Conservation (phyloP, 1,284 basidiomycete species). For the Malassezia furfur region DNA sequence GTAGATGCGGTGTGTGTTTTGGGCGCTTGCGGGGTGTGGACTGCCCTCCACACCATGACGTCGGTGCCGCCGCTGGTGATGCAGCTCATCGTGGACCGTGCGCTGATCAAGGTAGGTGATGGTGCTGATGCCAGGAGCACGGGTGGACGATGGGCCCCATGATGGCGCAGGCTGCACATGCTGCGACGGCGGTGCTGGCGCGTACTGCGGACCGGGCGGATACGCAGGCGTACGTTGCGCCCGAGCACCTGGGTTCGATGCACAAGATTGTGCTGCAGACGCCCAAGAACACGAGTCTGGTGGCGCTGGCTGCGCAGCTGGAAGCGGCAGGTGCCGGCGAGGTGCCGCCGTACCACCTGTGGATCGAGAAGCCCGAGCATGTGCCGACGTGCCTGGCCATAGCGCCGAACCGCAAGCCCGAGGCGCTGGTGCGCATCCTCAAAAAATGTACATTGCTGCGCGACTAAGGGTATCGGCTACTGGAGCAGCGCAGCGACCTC, state of each 20-base stretch:
- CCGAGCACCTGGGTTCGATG: slow-evolving; percentile 27
- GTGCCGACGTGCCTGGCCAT: slow-evolving; percentile 55
- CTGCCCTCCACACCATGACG: neutral
- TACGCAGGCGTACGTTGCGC: slow-evolving; percentile 25
- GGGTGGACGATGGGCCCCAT: slow-evolving; percentile 56
- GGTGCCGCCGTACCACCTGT: slow-evolving; percentile 51
- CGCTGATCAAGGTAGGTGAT: slow-evolving; percentile 17
- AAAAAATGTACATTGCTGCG: slow-evolving; percentile 51
- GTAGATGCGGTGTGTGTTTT: too few relatives aligned
- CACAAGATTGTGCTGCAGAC: slow-evolving; percentile 46
- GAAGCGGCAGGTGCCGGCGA: neutral
- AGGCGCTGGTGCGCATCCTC: slow-evolving; percentile 49
- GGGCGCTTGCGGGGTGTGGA: neutral
- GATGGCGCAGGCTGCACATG: slow-evolving; percentile 56
- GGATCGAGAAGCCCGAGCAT: slow-evolving; percentile 56
- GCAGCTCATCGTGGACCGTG: slow-evolving; percentile 40
- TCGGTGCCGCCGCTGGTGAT: slow-evolving; percentile 32
- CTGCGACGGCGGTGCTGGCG: slow-evolving; percentile 50
- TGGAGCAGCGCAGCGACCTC: slow-evolving; percentile 47
- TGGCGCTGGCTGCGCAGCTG: slow-evolving; percentile 39
- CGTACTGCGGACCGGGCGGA: neutral
- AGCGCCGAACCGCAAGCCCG: slow-evolving; percentile 53
- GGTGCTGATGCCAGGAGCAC: slow-evolving; percentile 44
- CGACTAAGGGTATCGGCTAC: slow-evolving; percentile 19
- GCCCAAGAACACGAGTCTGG: slow-evolving; percentile 26